Base-by-base conservation (phyloP, 352 stramenopile genomes). In the Phytophthora boehmeriae region DNA sequence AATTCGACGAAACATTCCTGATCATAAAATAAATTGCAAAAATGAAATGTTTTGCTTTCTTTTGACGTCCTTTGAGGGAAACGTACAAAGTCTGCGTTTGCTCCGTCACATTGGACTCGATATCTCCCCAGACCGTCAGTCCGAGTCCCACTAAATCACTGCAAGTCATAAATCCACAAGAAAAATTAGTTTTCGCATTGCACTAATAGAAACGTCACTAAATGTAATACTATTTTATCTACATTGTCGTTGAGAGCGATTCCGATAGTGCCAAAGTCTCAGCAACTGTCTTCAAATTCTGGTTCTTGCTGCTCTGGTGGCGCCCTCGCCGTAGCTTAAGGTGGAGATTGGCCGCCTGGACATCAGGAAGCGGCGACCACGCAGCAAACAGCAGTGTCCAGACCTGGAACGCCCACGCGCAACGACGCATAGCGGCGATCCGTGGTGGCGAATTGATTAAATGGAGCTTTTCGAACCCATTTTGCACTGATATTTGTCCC, bases 1-100 rank as follows among this genome's bases (percentile, higher is more conserved):
- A 35, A 53, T 62, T 71, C 3, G 51, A 64, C 11, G 66, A 75
- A 5, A 75, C 56, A 42, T 75, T 56, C 43, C 66, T 75, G n/a
- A 36, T 30, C 14, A 25, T 4, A 20, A 25, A 28, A 35, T 23
- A 45, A 16, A n/a, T n/a, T n/a, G n/a, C n/a, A n/a, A n/a, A n/a
- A n/a, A n/a, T n/a, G n/a, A n/a, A 39, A 25, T 34, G 27, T 34
- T n/a, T n/a, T n/a, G n/a, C n/a, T n/a, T n/a, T n/a, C n/a, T n/a
- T 30, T 30, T 6, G 25, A 6, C 6, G 25, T 30, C 25, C 5
- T 2, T 3, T n/a, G 19, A 4, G 14, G 20, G 14, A 27, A 38
- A 10, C 39, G 50, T 42, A 74, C 66, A 74, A 53, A 11, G 1
- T 68, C 54, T 64, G 28, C 20, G 58, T 23, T 2, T 35, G 23